Percentiles rank a stretch among this genome's conserved stretches.
phyloP scores from a whole-genome alignment of 2,329 filamentous ascomycete genomes.

The Pseudogymnoascus sp. region DNA sequence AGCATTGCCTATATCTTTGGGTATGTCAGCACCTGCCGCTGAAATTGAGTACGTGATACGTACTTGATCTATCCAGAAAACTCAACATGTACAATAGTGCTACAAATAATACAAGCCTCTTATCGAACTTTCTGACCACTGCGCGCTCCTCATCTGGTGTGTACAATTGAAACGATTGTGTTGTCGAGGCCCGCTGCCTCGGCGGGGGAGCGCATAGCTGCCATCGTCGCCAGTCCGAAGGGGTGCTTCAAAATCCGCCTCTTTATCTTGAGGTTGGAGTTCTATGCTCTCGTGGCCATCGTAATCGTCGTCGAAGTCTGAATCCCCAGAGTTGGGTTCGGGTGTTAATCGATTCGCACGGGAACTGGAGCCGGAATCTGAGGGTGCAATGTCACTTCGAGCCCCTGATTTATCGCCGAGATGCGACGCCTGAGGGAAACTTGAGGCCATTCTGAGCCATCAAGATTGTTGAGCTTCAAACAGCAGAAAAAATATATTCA shows the following conservation, averaged over 20 bases:
- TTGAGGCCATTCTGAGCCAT: background rate
- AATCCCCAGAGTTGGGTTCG: slow-evolving; percentile 24
- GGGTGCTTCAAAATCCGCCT: background rate
- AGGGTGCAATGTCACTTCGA: background rate
- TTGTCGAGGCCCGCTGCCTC: slow-evolving; percentile 25
- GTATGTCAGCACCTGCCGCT: slow-evolving; percentile 13
- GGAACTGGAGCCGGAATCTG: slow-evolving; percentile 15
- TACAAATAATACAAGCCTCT: slow-evolving; percentile 71
- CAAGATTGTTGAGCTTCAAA: background rate
- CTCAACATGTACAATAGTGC: slow-evolving; percentile 76
- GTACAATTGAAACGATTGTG: slow-evolving; percentile 45
- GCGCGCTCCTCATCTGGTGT: slow-evolving; percentile 64
- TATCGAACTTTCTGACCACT: slow-evolving; percentile 70
- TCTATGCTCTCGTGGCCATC: slow-evolving; percentile 11
- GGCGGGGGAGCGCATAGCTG: slow-evolving; percentile 14
- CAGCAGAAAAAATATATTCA: background rate
- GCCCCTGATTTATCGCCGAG: background rate
- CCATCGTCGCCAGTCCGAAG: background rate
- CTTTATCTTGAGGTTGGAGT: slow-evolving; percentile 1
- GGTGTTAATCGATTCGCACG: slow-evolving; percentile 21
- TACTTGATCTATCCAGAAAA: slow-evolving; percentile 82
- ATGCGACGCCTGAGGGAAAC: background rate
- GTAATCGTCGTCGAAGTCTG: slow-evolving; percentile 16
- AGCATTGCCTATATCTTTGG: slow-evolving; percentile 54
- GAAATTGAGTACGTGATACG: slow-evolving; percentile 24